Base-by-base conservation (phyloP, 139 green algal genomes). In the Tetradesmus lagerheimii region DNA sequence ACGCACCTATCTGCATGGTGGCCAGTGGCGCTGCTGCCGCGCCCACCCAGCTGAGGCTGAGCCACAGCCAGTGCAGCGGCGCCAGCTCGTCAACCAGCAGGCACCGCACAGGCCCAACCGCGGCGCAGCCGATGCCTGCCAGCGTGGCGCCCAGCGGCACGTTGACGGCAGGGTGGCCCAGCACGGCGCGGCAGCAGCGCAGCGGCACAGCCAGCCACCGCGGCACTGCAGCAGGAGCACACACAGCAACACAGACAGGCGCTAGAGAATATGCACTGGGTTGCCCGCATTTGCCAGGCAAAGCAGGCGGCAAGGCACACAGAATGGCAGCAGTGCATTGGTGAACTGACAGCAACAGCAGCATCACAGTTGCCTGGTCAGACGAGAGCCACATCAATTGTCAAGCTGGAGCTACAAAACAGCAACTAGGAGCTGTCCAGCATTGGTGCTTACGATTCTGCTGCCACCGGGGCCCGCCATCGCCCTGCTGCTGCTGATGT, bases 1-100 rank as follows among this genome's bases (percentile, higher is more conserved):
- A 29, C 84, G 57, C 84, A 89, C 86, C 86, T 66, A 90, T 90
- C 86, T 90, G 86, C 76, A 90, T 86, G 25, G 86, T 86, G 45
- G 86, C 86, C 50, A 90, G 76, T n/a, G 86, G 86, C 50, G 86
- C 86, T 45, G 76, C 50, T 79, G 86, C 86, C 37, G 86, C 86
- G 25, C 86, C 86, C 86, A 90, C 53, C 86, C 86, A 90, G 1
- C 4, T 34, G 16, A 90, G 53, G 47, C 86, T 80, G 9, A 78
- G 27, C 86, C 86, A 90, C 76, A 90, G 71, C 86, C 86, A 90
- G 76, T 90, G 76, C 34, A 90, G 76, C 3, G 86, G 76, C 6
- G 76, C 76, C 76, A 86, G 50, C 35, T 90, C 86, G 45, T 43
- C 47, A 3, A 90, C 76, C 50, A 90, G 37, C 76, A 90, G 53